Base-by-base conservation (phyloP, 108 stramenopile genomes). In the Cyclotella kingstonii region DNA sequence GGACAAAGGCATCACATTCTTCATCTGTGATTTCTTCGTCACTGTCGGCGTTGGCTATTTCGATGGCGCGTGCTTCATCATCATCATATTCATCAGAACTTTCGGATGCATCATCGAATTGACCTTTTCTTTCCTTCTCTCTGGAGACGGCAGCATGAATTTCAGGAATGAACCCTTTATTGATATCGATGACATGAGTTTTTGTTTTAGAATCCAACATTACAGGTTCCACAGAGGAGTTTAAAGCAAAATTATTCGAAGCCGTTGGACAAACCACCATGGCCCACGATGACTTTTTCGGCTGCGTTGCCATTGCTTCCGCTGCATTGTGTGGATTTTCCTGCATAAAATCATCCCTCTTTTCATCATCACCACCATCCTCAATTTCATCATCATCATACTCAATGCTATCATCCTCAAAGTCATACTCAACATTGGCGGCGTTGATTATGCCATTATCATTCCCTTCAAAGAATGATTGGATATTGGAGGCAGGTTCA, bases 1-100 rank as follows among this genome's bases (percentile, higher is more conserved):
- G 70, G 53, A 82, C 72, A 60, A 72, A 79, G n/a, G 79, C 77
- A 58, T 84, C 83, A 63, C 80, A 81, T 62, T 84, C 83, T 60
- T 81, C 83, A 65, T 84, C 80, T 45, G 66, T 74, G 22, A 80
- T 66, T 48, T 76, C 65, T 22, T 68, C 80, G 46, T 78, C 77
- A 57, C 68, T 78, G 41, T 68, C 66, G 17, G 73, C 72, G 25
- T 65, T 58, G 12, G 57, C 59, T n/a, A 74, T 54, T 21, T 44
- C n/a, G 7, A 64, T 59, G 51, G 62, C 71, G 9, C 38, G 40
- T 11, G 38, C 31, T 23, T 73, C 70, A 25, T 54, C 81, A 11
- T 83, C 80, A 14, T 54, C 51, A 25, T 58, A 47, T 15, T 54
- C 57, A 3, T 55, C 66, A 22, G 41, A 58, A 21, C 28, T 43